Base-by-base conservation (phyloP, 2,329 filamentous ascomycete genomes). In the Xylaria arbuscula region DNA sequence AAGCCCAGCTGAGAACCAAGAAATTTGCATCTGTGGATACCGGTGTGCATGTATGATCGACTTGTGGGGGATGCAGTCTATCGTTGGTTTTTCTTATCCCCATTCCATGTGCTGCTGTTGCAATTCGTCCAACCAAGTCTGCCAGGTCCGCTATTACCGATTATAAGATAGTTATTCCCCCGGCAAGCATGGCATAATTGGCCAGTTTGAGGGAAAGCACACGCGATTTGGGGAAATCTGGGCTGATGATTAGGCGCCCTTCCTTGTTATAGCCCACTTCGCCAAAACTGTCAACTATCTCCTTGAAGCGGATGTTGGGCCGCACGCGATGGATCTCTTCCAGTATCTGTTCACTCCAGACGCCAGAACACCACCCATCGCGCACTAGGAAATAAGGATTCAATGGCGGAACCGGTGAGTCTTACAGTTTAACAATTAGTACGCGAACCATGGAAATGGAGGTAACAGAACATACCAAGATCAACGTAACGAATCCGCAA, bases 401-500 rank as follows among this genome's bases (percentile, higher is more conserved):
- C 4, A 93, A 80, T 1, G 89, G 87, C 3, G 90, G 91, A 15
- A 91, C 84, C 2, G 89, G 87, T 1, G 90, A 92, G 76, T 93
- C 91, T 90, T 2, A 50, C 8, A 36, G 10, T 38, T 57, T 1
- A 5, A 28, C 8, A 22, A 54, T 77, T 40, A 73, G 75, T 56
- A 65, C 13, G 5, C 15, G 34, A 58, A 13, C 32, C n/a, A 51
- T 11, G n/a, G 10, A 17, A 48, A 51, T 19, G 42, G 19, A 45
- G 17, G 36, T 24, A 32, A 55, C 7, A 40, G 17, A 36, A 78
- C 83, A 72, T 83, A 90, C 88, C 85, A 6, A 93, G 83, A 78
- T 93, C 91, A 62, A 93, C 89, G 74, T 92, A 93, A 63, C 91
- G 88, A 74, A 93, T 92, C 66, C 91, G 85, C 70, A 94, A 78